Conservation (phyloP, 345 rosid genomes). For the Garcia nutans region DNA sequence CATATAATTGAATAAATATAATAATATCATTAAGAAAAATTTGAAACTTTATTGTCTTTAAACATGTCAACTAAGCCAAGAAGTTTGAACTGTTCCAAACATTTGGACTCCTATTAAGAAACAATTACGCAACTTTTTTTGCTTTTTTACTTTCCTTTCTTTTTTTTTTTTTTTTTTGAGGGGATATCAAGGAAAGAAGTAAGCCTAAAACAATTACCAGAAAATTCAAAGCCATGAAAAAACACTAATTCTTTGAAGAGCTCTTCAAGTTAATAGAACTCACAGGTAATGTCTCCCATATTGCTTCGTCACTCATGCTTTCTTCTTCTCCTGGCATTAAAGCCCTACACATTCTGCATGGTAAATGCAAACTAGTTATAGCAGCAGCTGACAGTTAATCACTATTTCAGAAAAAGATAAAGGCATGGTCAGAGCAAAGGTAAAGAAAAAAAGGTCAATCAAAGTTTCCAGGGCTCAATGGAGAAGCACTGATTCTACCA, state of each 20-base stretch:
- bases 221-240: neutral
- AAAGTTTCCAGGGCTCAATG: neutral
- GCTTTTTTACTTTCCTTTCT: too few species aligned
- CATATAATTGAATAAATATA: too few species aligned
- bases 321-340: conserved; percentile 96
- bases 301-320: conserved; percentile 80
- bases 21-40: too few species aligned
- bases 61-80: neutral
- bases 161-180: neutral
- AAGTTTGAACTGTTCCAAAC: neutral
- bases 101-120: neutral
- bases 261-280: conserved; percentile 32
- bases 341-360: conserved; percentile 87
- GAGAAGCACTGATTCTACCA: neutral
- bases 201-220: neutral
- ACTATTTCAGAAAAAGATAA: neutral
- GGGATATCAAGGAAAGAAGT: neutral
- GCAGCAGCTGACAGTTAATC: neutral
- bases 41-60: too few species aligned
- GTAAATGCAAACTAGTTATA: conserved; percentile 19
- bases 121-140: neutral
- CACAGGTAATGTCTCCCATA: conserved; percentile 98
- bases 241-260: conserved; percentile 2
- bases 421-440: neutral
- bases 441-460: neutral